Evolutionary conservation across 129 eudicot species (phyloP).

Genomic region (Escallonia herrerae): DNA sequence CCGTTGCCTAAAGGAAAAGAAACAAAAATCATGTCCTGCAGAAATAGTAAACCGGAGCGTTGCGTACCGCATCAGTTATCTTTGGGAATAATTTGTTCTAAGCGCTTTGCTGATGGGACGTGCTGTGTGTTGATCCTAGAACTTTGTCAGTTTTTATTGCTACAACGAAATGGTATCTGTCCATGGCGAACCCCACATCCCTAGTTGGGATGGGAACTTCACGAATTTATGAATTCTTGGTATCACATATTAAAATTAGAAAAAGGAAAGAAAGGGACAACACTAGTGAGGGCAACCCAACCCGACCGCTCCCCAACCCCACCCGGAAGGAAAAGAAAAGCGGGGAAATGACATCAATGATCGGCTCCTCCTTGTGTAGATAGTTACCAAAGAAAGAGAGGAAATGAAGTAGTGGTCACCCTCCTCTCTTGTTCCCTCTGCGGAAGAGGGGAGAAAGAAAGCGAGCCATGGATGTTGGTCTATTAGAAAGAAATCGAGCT

Average conservation of each 20-base stretch:
- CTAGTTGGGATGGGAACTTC: conserved; percentile 1
- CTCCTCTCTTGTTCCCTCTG: no score
- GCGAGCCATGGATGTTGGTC: no score
- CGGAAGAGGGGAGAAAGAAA: no score
- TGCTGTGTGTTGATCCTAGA: conserved; percentile 9
- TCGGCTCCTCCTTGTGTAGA: not conserved
- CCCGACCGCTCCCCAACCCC: no score
- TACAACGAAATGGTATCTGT: conserved; percentile 8
- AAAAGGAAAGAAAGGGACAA: not conserved
- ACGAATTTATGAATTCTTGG: not conserved
- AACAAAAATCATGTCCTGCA: no score
- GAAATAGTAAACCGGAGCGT: no score
- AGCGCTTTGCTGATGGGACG: not conserved
- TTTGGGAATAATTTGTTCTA: not conserved
- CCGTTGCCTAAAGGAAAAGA: not conserved
- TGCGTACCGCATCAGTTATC: not conserved
- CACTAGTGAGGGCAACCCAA: no score
- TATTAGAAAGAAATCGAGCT: not conserved
- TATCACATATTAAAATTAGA: not conserved
- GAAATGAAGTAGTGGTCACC: not conserved
- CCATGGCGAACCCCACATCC: conserved; percentile 13
- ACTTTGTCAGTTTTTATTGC: conserved; percentile 8
- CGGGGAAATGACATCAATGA: not conserved
- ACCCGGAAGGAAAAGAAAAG: not conserved
- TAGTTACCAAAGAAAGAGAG: not conserved